A percentile compares a stretch with the other conserved stretches of the same genome.
Conservation (phyloP, 306 rosid genomes). For the Cucumis hystrix region DNA sequence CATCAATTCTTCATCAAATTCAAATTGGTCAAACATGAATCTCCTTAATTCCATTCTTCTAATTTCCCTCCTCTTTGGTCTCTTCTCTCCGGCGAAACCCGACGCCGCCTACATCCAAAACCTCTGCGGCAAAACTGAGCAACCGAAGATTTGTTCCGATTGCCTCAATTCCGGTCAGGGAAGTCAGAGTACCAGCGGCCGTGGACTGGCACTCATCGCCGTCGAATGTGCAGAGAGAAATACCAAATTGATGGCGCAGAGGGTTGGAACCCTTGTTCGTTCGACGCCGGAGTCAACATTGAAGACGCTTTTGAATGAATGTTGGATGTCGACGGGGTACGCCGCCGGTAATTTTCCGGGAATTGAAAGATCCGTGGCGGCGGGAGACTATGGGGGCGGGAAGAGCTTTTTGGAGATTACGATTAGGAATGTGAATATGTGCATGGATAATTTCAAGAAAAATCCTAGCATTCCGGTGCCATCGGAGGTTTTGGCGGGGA, state of each 20-base stretch:
- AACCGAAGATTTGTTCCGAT: background rate
- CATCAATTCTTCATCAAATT: background rate
- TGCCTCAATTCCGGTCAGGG: background rate
- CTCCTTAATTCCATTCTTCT: background rate
- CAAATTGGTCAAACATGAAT: background rate
- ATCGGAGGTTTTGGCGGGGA: background rate
- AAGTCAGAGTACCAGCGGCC: background rate
- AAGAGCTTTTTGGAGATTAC: background rate
- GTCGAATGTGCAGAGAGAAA: background rate
- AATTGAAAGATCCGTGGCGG: background rate
- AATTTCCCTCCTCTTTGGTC: background rate
- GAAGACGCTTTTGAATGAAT: background rate
- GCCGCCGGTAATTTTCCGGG: background rate
- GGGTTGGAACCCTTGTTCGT: background rate
- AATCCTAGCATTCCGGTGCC: background rate
- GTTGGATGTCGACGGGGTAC: background rate
- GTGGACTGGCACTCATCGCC: slow-evolving; percentile 1
- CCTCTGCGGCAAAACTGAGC: background rate
- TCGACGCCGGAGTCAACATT: background rate
- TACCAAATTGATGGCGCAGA: background rate
- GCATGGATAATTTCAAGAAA: background rate
- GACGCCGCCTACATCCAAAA: background rate
- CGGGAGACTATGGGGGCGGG: background rate
- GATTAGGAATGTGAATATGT: background rate
- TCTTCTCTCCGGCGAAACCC: background rate